Percentiles rank a stretch among this genome's conserved stretches.
Evolutionary conservation across 2,329 filamentous ascomycete genomes (phyloP).

Genomic region (Lasiodiplodia sp.): DNA sequence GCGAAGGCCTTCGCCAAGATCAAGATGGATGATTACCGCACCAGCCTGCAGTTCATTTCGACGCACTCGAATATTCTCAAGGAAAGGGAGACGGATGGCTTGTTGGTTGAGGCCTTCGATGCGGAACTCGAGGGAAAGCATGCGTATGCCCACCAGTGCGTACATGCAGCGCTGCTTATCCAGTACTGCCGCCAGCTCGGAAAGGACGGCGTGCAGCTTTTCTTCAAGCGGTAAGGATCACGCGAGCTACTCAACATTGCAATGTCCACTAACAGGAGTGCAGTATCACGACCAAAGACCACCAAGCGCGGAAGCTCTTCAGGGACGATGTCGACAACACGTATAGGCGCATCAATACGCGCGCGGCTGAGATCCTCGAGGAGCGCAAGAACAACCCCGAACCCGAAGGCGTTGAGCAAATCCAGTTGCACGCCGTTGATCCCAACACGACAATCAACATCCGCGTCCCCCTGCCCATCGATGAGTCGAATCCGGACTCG

Average conservation of each 20-base stretch:
- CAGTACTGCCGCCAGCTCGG: conserved; percentile 95
- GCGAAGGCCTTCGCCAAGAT: conserved; percentile 86
- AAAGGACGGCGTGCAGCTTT: conserved; percentile 84
- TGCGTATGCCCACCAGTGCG: conserved; percentile 81
- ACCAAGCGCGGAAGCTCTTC: conserved; percentile 91
- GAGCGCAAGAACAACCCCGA: conserved; percentile 60
- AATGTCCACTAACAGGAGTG: neutral
- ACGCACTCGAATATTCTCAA: conserved; percentile 78
- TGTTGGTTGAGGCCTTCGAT: conserved; percentile 92
- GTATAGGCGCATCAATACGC: conserved; percentile 79
- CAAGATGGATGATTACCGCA: conserved; percentile 74
- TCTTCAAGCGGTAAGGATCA: conserved; percentile 78
- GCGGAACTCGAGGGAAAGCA: conserved; percentile 78
- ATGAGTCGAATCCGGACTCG: conserved; percentile 32
- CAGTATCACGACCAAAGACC: conserved; percentile 81
- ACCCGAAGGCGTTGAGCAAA: conserved; percentile 82
- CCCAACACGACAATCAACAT: conserved; percentile 89
- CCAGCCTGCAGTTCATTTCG: conserved; percentile 78
- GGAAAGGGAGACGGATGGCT: conserved; percentile 87
- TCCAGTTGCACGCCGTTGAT: conserved; percentile 95
- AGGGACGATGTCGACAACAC: conserved; percentile 90
- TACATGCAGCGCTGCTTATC: conserved; percentile 89
- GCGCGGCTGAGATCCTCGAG: conserved; percentile 75
- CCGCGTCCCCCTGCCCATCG: conserved; percentile 71
- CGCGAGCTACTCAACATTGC: neutral